These are phyloP conservation scores for Neurospora sp. DNA, from an alignment of 495 filamentous ascomycete genomes.

Conservation along the genomic window DNA sequence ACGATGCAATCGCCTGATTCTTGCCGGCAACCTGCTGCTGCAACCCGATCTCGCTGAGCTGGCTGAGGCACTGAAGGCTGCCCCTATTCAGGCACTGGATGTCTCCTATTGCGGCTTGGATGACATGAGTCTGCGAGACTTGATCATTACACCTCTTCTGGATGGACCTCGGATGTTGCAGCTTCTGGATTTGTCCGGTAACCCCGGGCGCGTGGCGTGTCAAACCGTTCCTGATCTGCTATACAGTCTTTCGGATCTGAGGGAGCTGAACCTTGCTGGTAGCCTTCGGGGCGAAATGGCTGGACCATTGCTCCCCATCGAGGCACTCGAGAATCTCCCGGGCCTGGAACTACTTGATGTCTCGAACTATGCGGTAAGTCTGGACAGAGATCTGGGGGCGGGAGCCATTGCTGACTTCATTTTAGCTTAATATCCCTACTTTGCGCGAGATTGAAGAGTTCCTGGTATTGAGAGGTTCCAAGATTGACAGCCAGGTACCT, in stretches of 20 bases:
- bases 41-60: conserved; percentile 20
- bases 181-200: conserved; percentile 55
- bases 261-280: conserved; percentile 60
- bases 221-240: conserved; percentile 15
- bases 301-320: conserved; percentile 17
- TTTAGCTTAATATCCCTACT: conserved; percentile 42
- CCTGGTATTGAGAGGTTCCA: conserved; percentile 30
- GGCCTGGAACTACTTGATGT: conserved; percentile 55
- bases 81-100: conserved; percentile 19
- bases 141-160: conserved; percentile 37
- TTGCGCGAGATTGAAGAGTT: conserved; percentile 44
- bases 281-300: conserved; percentile 63
- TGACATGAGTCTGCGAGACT: conserved; percentile 13
- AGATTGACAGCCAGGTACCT: conserved; percentile 54
- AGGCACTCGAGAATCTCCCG: conserved; percentile 9
- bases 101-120: conserved; percentile 20
- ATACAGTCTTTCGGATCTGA: conserved; percentile 12
- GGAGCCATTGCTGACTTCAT: not conserved
- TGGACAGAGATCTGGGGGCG: too few species aligned
- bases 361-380: conserved; percentile 52
- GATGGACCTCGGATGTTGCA: conserved; percentile 10
- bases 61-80: conserved; percentile 17
- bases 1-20: conserved; percentile 20
- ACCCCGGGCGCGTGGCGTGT: conserved; percentile 61
- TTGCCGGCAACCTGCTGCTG: conserved; percentile 15